Conservation (phyloP, 768 basidiomycete species). For the Lactarius deliciosus region DNA sequence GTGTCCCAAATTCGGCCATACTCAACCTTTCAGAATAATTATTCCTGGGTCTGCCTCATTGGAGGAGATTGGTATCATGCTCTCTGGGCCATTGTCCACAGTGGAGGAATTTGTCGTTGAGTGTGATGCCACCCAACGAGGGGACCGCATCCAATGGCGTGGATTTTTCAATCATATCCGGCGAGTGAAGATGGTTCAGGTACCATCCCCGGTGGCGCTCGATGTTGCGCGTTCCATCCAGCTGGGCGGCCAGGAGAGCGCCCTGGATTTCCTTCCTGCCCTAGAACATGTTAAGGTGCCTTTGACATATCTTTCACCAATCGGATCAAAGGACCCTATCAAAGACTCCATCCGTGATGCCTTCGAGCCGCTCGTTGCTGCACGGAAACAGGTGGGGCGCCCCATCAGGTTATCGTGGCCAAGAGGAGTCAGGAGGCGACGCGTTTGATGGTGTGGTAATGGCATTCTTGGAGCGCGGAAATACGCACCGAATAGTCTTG, state of each 20-base stretch:
- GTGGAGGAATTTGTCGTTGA: background rate
- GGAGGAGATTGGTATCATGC: too few species aligned
- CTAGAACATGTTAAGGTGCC: conserved; percentile 2
- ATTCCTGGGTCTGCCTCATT: too few species aligned
- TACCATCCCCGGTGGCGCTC: background rate
- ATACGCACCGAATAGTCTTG: background rate
- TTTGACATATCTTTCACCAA: background rate
- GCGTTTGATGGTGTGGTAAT: background rate
- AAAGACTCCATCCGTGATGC: too few species aligned
- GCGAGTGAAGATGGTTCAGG: background rate
- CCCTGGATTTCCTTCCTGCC: background rate
- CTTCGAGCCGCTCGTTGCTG: background rate
- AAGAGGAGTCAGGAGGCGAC: too few species aligned
- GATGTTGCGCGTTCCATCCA: background rate
- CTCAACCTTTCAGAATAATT: too few species aligned
- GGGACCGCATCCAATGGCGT: background rate
- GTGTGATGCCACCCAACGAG: background rate
- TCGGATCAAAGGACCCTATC: too few species aligned
- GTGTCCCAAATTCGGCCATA: background rate
- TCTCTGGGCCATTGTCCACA: too few species aligned
- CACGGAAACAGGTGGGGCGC: background rate
- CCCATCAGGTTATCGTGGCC: background rate
- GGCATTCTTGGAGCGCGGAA: background rate
- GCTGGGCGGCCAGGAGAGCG: background rate
- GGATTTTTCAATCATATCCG: background rate